phyloP scores from a whole-genome alignment of 2,329 filamentous ascomycete genomes.

The Monosporascus sp. region DNA sequence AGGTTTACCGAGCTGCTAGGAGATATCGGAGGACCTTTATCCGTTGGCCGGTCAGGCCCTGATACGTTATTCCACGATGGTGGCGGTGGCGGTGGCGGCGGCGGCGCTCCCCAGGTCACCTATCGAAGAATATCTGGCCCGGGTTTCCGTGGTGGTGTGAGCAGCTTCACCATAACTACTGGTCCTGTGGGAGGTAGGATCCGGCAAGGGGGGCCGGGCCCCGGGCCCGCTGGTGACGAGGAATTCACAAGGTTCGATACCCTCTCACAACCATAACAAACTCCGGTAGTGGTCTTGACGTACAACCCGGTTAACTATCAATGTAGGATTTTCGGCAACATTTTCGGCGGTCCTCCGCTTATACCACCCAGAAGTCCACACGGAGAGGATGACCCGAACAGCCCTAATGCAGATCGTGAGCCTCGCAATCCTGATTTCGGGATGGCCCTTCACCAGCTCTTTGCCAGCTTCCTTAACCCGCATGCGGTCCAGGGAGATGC shows the following conservation, averaged over 20 bases:
- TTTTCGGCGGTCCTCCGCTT: slow-evolving; percentile 36
- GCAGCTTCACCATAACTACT: slow-evolving; percentile 45
- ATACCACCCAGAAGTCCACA: slow-evolving; percentile 16
- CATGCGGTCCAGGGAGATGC: slow-evolving; percentile 64
- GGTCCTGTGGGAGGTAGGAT: slow-evolving; percentile 25
- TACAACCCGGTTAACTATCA: slow-evolving; percentile 25
- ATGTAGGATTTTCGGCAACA: slow-evolving; percentile 41
- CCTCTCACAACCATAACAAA: slow-evolving; percentile 1
- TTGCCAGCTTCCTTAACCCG: slow-evolving; percentile 47
- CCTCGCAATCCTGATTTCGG: slow-evolving; percentile 25
- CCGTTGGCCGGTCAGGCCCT: slow-evolving; percentile 19
- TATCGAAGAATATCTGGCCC: slow-evolving; percentile 31
- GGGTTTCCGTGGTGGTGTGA: slow-evolving; percentile 33
- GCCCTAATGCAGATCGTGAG: slow-evolving; percentile 14
- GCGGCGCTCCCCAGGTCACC: slow-evolving; percentile 16
- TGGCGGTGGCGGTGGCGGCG: slow-evolving; percentile 8
- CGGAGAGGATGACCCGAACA: slow-evolving; percentile 12
- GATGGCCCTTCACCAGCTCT: slow-evolving; percentile 44
- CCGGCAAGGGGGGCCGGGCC: slow-evolving; percentile 8
- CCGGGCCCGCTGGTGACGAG: slow-evolving; percentile 25
- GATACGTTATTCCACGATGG: slow-evolving; percentile 17
- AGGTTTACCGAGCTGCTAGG: slow-evolving; percentile 33
- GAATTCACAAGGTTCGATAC: slow-evolving; percentile 45
- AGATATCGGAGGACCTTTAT: slow-evolving; percentile 18
- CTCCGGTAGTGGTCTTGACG: too few relatives aligned